phyloP scores from a whole-genome alignment of 148 eudicot species.

The Amaranthus palmeri region DNA sequence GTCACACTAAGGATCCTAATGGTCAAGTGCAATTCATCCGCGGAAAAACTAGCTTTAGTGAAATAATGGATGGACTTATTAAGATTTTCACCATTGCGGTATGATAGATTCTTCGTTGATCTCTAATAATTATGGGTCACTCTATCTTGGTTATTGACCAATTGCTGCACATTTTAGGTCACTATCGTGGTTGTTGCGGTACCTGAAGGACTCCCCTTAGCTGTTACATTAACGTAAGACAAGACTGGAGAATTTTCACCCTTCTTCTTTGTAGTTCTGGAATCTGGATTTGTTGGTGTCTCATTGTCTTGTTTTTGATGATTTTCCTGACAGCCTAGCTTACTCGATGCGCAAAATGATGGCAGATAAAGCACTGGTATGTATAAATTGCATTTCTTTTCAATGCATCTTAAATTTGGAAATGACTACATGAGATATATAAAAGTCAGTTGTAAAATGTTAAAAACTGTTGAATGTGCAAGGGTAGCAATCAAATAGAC shows the following conservation, averaged over 20 bases:
- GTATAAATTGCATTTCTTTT: conserved; percentile 9
- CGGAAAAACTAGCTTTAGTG: conserved; percentile 54
- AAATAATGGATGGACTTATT: conserved; percentile 63
- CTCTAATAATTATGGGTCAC: background rate
- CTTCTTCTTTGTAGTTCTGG: background rate
- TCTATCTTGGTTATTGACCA: conserved; percentile 15
- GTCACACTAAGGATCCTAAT: conserved; percentile 53
- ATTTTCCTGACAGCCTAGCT: conserved; percentile 58
- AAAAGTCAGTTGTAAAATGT: too few species aligned
- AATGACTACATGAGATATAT: background rate
- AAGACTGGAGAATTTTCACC: conserved; percentile 4
- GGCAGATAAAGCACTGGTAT: conserved; percentile 93
- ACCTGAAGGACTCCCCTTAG: conserved; percentile 92
- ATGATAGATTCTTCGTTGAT: conserved; percentile 28
- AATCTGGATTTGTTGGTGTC: conserved; percentile 1
- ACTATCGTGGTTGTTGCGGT: conserved; percentile 93
- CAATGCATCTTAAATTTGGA: background rate
- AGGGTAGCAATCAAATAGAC: background rate
- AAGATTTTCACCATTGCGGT: conserved; percentile 65
- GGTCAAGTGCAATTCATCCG: conserved; percentile 58
- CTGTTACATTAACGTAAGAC: conserved; percentile 85
- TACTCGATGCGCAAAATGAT: conserved; percentile 98
- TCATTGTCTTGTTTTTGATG: conserved; percentile 7
- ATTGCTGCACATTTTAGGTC: conserved; percentile 42
- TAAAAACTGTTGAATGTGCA: background rate